phyloP scores from a whole-genome alignment of 1,139 yeast species.

The Candida freyschussii region DNA sequence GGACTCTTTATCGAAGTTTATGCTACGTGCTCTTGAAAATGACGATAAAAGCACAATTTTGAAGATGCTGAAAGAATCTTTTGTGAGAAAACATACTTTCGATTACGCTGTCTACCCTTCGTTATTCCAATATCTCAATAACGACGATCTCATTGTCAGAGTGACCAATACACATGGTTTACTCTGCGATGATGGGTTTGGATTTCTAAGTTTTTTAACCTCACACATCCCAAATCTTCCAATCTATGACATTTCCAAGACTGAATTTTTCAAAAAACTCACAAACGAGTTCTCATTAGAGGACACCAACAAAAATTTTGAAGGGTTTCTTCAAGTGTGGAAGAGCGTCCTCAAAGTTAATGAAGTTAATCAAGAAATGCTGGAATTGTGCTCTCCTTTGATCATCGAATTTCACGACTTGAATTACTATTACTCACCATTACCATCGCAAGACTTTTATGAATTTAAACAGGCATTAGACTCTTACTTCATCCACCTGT shows the following conservation, averaged over 20 bases:
- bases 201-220: conserved; percentile 24
- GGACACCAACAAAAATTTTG: conserved; percentile 2
- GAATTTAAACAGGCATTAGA: conserved; percentile 28
- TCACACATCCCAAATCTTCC: conserved; percentile 16
- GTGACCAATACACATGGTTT: conserved; percentile 32
- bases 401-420: conserved; percentile 49
- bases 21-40: conserved; percentile 29
- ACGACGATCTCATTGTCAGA: conserved; percentile 29
- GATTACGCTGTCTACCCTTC: conserved; percentile 29
- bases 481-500: conserved; percentile 17
- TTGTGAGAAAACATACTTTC: conserved; percentile 30
- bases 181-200: conserved; percentile 18
- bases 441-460: conserved; percentile 33
- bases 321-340: conserved; percentile 15
- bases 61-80: conserved; percentile 34
- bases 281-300: conserved; percentile 20
- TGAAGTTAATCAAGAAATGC: conserved; percentile 11
- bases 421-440: conserved; percentile 42
- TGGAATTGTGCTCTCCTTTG: conserved; percentile 36
- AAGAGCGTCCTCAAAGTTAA: conserved; percentile 9
- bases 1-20: conserved; percentile 19
- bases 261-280: conserved; percentile 28
- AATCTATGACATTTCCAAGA: conserved; percentile 21
- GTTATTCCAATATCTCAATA: conserved; percentile 29
- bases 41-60: conserved; percentile 30